Percentiles rank a stretch among this genome's conserved stretches.
These are phyloP conservation scores for Ophiostoma himal-ulmi DNA, from an alignment of 2,329 filamentous ascomycete species.

Conservation along the genomic window DNA sequence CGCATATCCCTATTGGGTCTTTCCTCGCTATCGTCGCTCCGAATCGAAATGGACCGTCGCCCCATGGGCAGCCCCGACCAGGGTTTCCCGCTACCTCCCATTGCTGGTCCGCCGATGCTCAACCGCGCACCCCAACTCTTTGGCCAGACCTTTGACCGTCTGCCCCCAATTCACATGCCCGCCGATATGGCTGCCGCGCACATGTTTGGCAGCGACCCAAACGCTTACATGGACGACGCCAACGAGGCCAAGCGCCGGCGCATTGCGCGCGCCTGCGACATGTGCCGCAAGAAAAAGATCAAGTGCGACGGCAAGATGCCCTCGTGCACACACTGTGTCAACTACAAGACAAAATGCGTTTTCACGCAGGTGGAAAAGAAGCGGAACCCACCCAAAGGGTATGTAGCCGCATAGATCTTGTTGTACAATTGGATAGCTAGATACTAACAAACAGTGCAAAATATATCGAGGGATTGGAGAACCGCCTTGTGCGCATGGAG, in stretches of 20 bases:
- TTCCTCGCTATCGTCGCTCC: background rate
- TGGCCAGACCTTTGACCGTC: constrained; percentile 57
- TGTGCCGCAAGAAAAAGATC: constrained; percentile 96
- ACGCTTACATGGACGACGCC: constrained; percentile 54
- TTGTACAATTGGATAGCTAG: too few species aligned
- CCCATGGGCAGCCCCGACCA: constrained; percentile 34
- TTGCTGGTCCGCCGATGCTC: constrained; percentile 53
- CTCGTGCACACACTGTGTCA: constrained; percentile 89
- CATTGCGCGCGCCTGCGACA: constrained; percentile 69
- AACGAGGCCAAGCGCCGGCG: constrained; percentile 83
- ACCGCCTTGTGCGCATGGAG: constrained; percentile 92
- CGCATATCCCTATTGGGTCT: background rate
- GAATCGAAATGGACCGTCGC: constrained; percentile 45
- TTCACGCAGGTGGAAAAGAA: constrained; percentile 99
- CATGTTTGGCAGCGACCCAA: constrained; percentile 52
- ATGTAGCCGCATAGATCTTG: background rate
- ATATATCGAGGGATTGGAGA: constrained; percentile 95
- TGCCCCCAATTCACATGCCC: constrained; percentile 53
- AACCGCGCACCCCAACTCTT: constrained; percentile 63
- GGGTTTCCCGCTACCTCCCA: constrained; percentile 53
- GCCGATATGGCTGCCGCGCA: constrained; percentile 51
- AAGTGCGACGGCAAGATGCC: constrained; percentile 97
- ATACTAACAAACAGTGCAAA: constrained; percentile 52
- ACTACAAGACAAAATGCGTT: constrained; percentile 96
- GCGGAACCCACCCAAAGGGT: constrained; percentile 84